Conservation (phyloP, 495 filamentous ascomycete genomes). For the Aspergillus ostianus region DNA sequence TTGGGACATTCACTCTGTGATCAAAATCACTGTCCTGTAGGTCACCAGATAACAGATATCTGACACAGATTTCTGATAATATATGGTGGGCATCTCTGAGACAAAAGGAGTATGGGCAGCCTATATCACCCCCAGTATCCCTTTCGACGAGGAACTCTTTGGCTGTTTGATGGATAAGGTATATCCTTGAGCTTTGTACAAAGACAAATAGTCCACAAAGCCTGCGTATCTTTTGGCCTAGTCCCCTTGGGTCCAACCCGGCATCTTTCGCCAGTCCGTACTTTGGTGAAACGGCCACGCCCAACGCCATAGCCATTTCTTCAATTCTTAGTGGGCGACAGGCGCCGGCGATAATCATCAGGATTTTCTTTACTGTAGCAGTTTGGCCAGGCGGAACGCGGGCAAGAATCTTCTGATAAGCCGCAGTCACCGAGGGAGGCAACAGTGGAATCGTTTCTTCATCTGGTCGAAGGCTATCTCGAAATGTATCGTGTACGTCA, state of each 20-base stretch:
- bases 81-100: constrained; percentile 15
- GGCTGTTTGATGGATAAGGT: constrained; percentile 35
- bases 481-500: constrained; percentile 18
- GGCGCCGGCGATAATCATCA: constrained; percentile 40
- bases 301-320: constrained; percentile 41
- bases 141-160: constrained; percentile 28
- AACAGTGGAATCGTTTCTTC: constrained; percentile 18
- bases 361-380: constrained; percentile 21
- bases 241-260: constrained; percentile 13
- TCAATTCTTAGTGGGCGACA: constrained; percentile 30
- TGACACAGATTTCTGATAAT: constrained; percentile 23
- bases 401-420: constrained; percentile 32
- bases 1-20: constrained; percentile 5
- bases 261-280: constrained; percentile 19
- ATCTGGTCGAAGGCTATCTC: constrained; percentile 19
- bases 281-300: constrained; percentile 19
- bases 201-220: constrained; percentile 42
- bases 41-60: constrained; percentile 24
- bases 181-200: constrained; percentile 35
- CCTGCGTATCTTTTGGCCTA: constrained; percentile 25
- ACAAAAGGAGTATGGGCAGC: constrained; percentile 13
- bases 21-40: constrained; percentile 9
- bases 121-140: constrained; percentile 4
- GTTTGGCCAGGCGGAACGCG: constrained; percentile 13
- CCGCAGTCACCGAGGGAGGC: constrained; percentile 21